Conservation (phyloP, 2,329 filamentous ascomycete species). For the Rugonectria rugulosa region DNA sequence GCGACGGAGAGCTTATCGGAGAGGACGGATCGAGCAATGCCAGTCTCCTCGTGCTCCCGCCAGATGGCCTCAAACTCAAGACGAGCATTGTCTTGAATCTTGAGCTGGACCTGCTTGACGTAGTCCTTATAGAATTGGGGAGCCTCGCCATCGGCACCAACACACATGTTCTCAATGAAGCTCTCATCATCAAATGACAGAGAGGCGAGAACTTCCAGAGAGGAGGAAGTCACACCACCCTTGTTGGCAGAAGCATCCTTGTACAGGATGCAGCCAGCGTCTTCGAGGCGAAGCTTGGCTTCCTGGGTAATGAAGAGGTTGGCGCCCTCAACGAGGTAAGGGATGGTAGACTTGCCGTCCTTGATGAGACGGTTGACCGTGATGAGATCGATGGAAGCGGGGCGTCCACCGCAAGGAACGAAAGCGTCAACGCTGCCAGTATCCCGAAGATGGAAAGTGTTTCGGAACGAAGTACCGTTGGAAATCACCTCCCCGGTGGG, state of each 20-base stretch:
- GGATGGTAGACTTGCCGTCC: constrained; percentile 85
- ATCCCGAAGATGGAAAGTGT: constrained; percentile 91
- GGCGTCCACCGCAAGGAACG: constrained; percentile 94
- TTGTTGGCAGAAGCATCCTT: constrained; percentile 99
- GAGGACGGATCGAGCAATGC: constrained; percentile 81
- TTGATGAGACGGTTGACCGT: constrained; percentile 88
- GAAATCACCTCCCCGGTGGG: constrained; percentile 85
- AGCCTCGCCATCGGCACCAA: constrained; percentile 72
- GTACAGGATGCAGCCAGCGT: constrained; percentile 93
- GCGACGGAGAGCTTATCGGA: constrained; percentile 90
- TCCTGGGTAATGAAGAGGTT: constrained; percentile 99
- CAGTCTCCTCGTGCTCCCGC: constrained; percentile 88
- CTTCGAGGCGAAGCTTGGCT: constrained; percentile 92
- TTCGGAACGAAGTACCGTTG: constrained; percentile 96
- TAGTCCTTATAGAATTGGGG: constrained; percentile 94
- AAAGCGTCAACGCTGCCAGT: constrained; percentile 83
- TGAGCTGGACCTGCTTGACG: constrained; percentile 88
- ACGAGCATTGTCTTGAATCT: constrained; percentile 88
- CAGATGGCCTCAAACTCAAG: constrained; percentile 99
- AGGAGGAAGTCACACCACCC: constrained; percentile 96
- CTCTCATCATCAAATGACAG: constrained; percentile 90
- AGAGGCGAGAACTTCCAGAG: constrained; percentile 92
- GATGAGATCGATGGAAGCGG: constrained; percentile 93
- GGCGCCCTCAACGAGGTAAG: constrained; percentile 96
- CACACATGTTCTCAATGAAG: constrained; percentile 95